phyloP scores from a whole-genome alignment of 768 basidiomycete species.

The Clathrus columnatus region DNA sequence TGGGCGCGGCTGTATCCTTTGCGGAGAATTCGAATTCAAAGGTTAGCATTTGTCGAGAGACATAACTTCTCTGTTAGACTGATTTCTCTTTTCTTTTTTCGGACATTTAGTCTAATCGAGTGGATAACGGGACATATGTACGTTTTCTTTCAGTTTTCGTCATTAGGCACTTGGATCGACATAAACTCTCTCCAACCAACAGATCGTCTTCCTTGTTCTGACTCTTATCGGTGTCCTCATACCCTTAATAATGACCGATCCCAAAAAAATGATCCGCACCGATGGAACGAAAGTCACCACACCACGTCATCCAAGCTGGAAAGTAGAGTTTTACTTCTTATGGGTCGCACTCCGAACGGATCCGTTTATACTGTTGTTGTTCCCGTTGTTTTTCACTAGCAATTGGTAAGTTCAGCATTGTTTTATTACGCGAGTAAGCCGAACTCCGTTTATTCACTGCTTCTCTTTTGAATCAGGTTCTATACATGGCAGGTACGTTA shows the following conservation, averaged over 20 bases:
- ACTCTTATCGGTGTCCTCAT: constrained; percentile 59
- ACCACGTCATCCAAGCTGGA: constrained; percentile 68
- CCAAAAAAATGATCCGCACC: constrained; percentile 60
- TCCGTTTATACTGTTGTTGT: constrained; percentile 61
- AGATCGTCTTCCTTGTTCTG: constrained; percentile 72
- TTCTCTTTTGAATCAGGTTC: constrained; percentile 27
- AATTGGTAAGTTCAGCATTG: constrained; percentile 41
- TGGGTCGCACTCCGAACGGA: constrained; percentile 62
- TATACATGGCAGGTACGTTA: constrained; percentile 63
- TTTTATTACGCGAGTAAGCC: not conserved
- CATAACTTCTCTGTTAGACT: too few species aligned
- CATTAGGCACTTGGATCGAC: not conserved
- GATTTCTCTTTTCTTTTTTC: not conserved
- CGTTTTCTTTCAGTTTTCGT: constrained; percentile 18
- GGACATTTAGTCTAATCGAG: constrained; percentile 34
- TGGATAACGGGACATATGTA: constrained; percentile 70
- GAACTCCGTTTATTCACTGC: not conserved
- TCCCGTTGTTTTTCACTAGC: constrained; percentile 80
- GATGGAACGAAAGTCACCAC: constrained; percentile 63
- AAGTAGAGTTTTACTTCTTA: constrained; percentile 60
- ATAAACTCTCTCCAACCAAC: constrained; percentile 10
- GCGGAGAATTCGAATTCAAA: constrained; percentile 59
- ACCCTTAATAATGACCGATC: constrained; percentile 64
- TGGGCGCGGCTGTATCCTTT: constrained; percentile 68
- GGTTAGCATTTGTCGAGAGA: constrained; percentile 37